Conservation (phyloP, 2,329 filamentous ascomycete genomes). For the Pseudogymnoascus sp. region DNA sequence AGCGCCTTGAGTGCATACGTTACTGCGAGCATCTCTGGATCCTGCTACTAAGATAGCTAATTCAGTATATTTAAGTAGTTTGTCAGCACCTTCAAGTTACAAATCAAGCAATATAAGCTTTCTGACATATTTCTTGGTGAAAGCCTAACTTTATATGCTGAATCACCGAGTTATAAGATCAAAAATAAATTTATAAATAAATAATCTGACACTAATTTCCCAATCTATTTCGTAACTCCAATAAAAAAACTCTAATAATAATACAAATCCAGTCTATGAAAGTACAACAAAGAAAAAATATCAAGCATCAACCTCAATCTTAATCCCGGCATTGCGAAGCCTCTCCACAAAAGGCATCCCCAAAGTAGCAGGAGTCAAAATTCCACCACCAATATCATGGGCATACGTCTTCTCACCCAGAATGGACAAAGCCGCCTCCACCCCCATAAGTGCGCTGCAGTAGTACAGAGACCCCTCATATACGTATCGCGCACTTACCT, state of each 20-base stretch:
- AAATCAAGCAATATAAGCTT: neutral
- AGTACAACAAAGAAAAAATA: neutral
- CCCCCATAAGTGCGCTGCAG: constrained; percentile 12
- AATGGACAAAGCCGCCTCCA: constrained; percentile 11
- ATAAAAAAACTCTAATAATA: neutral
- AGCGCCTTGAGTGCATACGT: constrained; percentile 20
- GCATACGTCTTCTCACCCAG: constrained; percentile 34
- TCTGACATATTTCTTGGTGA: neutral
- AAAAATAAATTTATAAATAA: neutral
- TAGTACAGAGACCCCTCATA: constrained; percentile 9
- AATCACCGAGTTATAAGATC: neutral
- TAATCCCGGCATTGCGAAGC: neutral
- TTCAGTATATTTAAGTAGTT: neutral
- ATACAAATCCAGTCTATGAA: neutral
- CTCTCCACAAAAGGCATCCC: constrained; percentile 26
- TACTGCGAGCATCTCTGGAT: constrained; percentile 22
- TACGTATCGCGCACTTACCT: neutral
- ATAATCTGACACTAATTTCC: neutral
- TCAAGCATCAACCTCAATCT: neutral
- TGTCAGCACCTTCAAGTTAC: neutral
- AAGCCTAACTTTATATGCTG: neutral
- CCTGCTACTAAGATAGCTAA: constrained; percentile 18
- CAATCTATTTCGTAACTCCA: neutral
- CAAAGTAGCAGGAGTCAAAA: constrained; percentile 41
- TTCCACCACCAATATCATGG: constrained; percentile 36